Percentiles rank a stretch among this genome's conserved stretches.
phyloP scores from a whole-genome alignment of 305 asterid species.

The Fraxinus platypoda region DNA sequence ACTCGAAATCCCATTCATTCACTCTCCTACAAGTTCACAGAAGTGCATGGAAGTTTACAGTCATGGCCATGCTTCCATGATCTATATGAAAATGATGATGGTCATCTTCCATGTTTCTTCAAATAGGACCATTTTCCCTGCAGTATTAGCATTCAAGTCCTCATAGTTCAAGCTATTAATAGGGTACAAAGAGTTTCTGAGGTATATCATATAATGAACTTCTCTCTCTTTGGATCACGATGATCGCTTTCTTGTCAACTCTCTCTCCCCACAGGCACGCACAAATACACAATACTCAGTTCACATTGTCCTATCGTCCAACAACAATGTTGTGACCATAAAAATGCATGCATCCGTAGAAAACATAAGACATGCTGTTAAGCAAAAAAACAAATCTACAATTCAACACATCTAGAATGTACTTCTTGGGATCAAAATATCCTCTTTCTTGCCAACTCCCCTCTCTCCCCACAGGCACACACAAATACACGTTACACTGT shows the following conservation, averaged over 20 bases:
- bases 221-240: neutral
- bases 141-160: constrained; percentile 1
- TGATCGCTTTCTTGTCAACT: neutral
- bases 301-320: neutral
- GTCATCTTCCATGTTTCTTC: neutral
- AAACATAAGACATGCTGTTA: neutral
- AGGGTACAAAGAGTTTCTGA: neutral
- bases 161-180: neutral
- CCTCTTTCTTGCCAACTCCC: neutral
- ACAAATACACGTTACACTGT: neutral
- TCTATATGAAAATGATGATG: neutral
- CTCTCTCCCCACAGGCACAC: neutral
- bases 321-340: neutral
- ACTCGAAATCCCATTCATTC: neutral
- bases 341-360: neutral
- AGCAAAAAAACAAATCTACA: neutral
- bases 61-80: neutral
- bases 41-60: neutral
- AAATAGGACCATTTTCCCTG: neutral
- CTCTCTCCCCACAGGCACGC: neutral
- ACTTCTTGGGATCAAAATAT: neutral
- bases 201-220: neutral
- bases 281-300: neutral
- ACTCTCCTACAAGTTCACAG: neutral
- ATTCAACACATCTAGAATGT: neutral